Conservation (phyloP, 306 rosid genomes). For the Prunus mume region DNA sequence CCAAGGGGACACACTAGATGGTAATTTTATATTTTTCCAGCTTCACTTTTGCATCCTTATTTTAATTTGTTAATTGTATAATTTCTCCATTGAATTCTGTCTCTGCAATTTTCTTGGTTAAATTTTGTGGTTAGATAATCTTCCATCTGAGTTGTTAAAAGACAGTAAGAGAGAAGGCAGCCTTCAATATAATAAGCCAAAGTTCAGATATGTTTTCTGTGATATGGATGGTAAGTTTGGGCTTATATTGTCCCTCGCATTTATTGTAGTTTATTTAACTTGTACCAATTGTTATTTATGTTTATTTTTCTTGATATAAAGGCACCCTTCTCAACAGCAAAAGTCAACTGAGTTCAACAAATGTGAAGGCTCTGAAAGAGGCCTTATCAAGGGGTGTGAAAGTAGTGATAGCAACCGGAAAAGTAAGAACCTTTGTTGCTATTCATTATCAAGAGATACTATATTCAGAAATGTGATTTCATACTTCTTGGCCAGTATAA, state of each 20-base stretch:
- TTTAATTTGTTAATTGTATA: not conserved
- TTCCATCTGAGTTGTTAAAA: slow-evolving; percentile 66
- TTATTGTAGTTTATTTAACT: slow-evolving; percentile 17
- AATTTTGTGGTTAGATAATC: slow-evolving; percentile 41
- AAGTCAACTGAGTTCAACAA: slow-evolving; percentile 65
- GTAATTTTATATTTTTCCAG: slow-evolving; percentile 27
- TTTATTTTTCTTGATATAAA: slow-evolving; percentile 25
- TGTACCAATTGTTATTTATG: slow-evolving; percentile 11
- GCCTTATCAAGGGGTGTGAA: slow-evolving; percentile 81
- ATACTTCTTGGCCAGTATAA: not conserved
- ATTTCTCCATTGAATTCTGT: slow-evolving; percentile 14
- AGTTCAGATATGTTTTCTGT: slow-evolving; percentile 85
- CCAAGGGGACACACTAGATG: slow-evolving; percentile 41
- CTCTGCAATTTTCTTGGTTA: slow-evolving; percentile 1
- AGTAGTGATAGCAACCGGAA: slow-evolving; percentile 95
- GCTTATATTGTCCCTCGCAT: not conserved
- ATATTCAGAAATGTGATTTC: not conserved
- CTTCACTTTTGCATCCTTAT: not conserved
- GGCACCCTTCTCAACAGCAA: slow-evolving; percentile 89
- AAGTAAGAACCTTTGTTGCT: slow-evolving; percentile 48
- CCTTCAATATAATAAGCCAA: slow-evolving; percentile 79
- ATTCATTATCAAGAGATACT: not conserved
- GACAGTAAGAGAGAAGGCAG: slow-evolving; percentile 89
- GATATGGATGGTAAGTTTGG: slow-evolving; percentile 89
- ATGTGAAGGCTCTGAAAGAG: slow-evolving; percentile 71